These are phyloP conservation scores for Phytophthora fragariaefolia DNA, from an alignment of 352 stramenopile genomes.

Conservation along the genomic window DNA sequence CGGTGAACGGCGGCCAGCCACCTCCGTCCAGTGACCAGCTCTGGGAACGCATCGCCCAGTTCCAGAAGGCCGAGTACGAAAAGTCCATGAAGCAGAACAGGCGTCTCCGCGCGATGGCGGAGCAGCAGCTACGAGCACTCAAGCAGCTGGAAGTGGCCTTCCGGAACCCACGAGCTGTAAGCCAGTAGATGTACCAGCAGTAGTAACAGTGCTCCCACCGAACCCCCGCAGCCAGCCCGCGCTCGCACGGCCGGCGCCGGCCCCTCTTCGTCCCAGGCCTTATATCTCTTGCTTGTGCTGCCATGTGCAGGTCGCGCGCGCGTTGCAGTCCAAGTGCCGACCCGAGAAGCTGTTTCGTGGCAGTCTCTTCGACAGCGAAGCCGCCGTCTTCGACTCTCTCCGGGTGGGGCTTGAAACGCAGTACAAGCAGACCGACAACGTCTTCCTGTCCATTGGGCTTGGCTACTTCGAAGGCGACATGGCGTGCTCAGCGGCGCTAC, in stretches of 20 bases:
- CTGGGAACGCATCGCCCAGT: slow-evolving; percentile 42
- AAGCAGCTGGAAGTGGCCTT: slow-evolving; percentile 46
- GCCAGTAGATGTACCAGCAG: slow-evolving; percentile 30
- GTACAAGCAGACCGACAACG: slow-evolving; percentile 34
- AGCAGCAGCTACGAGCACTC: slow-evolving; percentile 44
- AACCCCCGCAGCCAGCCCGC: slow-evolving; percentile 10
- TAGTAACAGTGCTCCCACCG: slow-evolving; percentile 30
- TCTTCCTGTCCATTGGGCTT: slow-evolving; percentile 34
- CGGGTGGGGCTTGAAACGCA: slow-evolving; percentile 32
- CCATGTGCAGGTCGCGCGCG: slow-evolving; percentile 1
- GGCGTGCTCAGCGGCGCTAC: slow-evolving; percentile 12
- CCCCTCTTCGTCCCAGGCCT: slow-evolving; percentile 10
- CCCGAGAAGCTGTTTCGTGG: slow-evolving; percentile 19
- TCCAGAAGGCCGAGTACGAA: slow-evolving; percentile 37
- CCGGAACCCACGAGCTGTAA: slow-evolving; percentile 35
- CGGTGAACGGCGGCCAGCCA: not conserved
- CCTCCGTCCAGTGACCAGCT: slow-evolving; percentile 20
- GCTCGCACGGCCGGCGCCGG: slow-evolving; percentile 2
- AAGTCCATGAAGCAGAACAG: slow-evolving; percentile 45
- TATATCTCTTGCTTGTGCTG: slow-evolving; percentile 9
- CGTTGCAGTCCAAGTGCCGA: slow-evolving; percentile 1
- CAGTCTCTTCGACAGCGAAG: slow-evolving; percentile 31
- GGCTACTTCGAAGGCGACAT: slow-evolving; percentile 40
- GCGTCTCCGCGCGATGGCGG: slow-evolving; percentile 36
- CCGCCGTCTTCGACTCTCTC: slow-evolving; percentile 42